Evolutionary conservation across 2,329 filamentous ascomycete genomes (phyloP), one percentile per base, ranked within the genome.

Genomic region (Delphinella strobiligena): DNA sequence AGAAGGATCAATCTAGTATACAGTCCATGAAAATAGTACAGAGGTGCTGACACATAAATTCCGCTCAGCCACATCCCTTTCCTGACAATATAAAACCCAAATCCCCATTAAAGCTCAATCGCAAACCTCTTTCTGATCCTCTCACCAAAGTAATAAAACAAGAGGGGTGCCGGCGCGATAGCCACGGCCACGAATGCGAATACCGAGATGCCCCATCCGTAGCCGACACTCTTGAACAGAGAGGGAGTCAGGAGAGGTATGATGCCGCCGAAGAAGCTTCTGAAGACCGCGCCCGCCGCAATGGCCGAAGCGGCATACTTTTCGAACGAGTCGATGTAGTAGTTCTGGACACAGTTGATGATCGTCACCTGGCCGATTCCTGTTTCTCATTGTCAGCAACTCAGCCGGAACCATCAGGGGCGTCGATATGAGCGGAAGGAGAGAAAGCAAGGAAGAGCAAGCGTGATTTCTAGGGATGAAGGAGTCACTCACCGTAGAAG

Each of bases 241-340:
- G 41, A 44, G 0, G 66, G 64, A 3, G 64, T 66, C 35, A 68
- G 56, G 3, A 70, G 47, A 1, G 67, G 67, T 16, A 70, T 56
- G 0, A 69, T 49, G 4, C 66, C 67, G 4, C 68, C 67, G 12
- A 69, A 50, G 1, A 71, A 30, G 34, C 58, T 61, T 15, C 68
- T 51, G 38, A 70, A 69, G 0, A 69, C 59, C 1, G 66, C 61
- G 0, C 66, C 67, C 3, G 67, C 68, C 4, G 68, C 68, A 37
- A 71, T 69, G 0, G 67, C 67, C 27, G 58, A 62, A 5, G 67
- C 67, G 4, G 68, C 67, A 44, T 67, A 69, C 49, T 61, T 60
- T 42, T 69, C 66, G 41, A 70, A 71, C 16, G 61, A 60, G 47
- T 71, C 68, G 34, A 72, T 71, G 49, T 70, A 71, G 50, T 72